Base-by-base conservation (phyloP, 2,329 filamentous ascomycete species). In the Fusarium sp. region DNA sequence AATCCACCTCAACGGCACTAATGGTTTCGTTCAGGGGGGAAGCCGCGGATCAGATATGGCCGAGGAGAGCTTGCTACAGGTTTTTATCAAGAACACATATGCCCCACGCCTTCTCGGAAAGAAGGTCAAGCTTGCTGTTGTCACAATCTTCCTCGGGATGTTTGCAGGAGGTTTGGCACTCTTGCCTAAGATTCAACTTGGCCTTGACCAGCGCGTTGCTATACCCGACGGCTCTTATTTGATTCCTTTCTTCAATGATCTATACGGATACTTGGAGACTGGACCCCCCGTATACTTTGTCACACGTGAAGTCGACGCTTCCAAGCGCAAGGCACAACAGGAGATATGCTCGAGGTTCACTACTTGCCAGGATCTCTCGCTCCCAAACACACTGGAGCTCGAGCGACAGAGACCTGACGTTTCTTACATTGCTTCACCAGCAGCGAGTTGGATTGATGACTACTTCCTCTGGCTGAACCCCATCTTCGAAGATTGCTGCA, bases 231-330 rank as follows among this genome's bases (percentile, higher is more conserved):
- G 93, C 75, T 98, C 95, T 2, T 99, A 99, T 78, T 84, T 99
- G 53, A 97, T 99, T 67, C 89, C 92, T 12, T 99, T 97, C 80
- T 99, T 99, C 81, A 94, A 98, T 76, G 96, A 99, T 78, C 84
- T 99, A 30, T 97, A 98, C 78, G 90, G 90, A 64, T 99, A 99
- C 78, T 92, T 98, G 74, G 92, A 94, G 65, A 91, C 90, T 18
- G 97, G 96, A 0, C 95, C 96, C 51, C 96, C 96, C 0, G 94
- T 99, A 10, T 99, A 98, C 80, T 99, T 99, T 79, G 94, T 99
- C 47, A 94, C 94, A 4, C 89, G 91, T 22, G 88, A 92, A 51
- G 84, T 96, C 46, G 96, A 98, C 74, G 86, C 91, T 18, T 97
- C 95, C 0, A 82, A 92, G 65, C 87, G 94, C 32, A 77, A 83